These are phyloP conservation scores for Nakazawaea anatomiae DNA, from an alignment of 805 yeast genomes.

Conservation along the genomic window DNA sequence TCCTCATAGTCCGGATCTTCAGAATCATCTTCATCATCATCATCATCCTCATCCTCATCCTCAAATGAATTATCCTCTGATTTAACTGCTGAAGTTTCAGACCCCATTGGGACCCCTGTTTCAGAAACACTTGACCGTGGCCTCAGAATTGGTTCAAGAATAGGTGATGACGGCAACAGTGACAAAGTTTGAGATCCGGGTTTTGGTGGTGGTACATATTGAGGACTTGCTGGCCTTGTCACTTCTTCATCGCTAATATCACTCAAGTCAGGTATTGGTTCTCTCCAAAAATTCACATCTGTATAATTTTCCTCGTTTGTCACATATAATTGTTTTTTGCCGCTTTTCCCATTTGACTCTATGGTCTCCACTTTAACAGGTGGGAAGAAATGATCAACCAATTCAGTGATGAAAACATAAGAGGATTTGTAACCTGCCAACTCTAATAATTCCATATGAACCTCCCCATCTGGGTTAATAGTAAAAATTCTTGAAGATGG, in stretches of 20 bases:
- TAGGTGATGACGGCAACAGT: slow-evolving; percentile 6
- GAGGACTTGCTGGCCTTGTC: slow-evolving; percentile 1
- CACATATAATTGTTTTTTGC: slow-evolving; percentile 10
- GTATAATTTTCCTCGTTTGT: slow-evolving; percentile 58
- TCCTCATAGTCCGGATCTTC: slow-evolving; percentile 24
- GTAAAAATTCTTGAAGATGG: slow-evolving; percentile 94
- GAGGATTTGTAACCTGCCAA: slow-evolving; percentile 88
- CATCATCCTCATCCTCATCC: slow-evolving; percentile 20
- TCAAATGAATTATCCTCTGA: slow-evolving; percentile 31
- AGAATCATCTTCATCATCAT: slow-evolving; percentile 24
- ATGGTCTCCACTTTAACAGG: slow-evolving; percentile 42
- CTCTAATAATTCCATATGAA: slow-evolving; percentile 92
- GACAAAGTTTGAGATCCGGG: slow-evolving; percentile 5
- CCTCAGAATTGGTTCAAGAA: neutral
- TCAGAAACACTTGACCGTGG: slow-evolving; percentile 2
- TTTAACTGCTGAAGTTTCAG: slow-evolving; percentile 23
- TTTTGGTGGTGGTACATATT: slow-evolving; percentile 9
- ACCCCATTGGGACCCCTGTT: slow-evolving; percentile 7
- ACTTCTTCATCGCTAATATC: slow-evolving; percentile 51
- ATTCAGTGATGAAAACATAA: slow-evolving; percentile 83
- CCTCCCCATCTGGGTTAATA: slow-evolving; percentile 94
- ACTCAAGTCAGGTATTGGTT: slow-evolving; percentile 59
- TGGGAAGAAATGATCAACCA: slow-evolving; percentile 97
- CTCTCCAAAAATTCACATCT: slow-evolving; percentile 91
- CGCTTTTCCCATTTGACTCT: slow-evolving; percentile 15